Percentiles rank a stretch among this genome's conserved stretches.
Evolutionary conservation across 305 asterid species (phyloP).

Genomic region (Galium porrigens): DNA sequence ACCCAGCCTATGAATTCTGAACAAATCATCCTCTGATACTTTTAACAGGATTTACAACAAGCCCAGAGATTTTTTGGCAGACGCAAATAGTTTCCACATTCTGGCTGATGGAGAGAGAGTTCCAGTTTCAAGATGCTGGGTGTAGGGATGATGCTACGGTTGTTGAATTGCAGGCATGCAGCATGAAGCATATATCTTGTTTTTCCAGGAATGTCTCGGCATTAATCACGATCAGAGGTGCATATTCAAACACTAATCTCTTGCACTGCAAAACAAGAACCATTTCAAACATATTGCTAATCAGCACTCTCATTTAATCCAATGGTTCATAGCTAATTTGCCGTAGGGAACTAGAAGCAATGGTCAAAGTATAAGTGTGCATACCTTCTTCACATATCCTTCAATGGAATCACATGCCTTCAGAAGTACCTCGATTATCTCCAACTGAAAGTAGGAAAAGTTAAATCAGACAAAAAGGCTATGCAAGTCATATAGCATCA

Average conservation of each 20-base stretch:
- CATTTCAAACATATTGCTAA: neutral
- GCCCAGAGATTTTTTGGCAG: neutral
- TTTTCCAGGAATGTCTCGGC: constrained; percentile 31
- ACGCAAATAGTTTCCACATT: neutral
- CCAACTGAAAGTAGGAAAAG: constrained; percentile 48
- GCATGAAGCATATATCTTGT: constrained; percentile 25
- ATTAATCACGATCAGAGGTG: constrained; percentile 27
- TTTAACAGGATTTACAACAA: neutral
- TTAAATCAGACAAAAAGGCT: neutral
- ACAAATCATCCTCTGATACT: neutral
- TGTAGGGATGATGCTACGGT: constrained; percentile 22
- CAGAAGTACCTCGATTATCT: constrained; percentile 56
- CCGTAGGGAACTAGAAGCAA: neutral
- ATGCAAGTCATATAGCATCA: neutral
- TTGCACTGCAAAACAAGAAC: constrained; percentile 26
- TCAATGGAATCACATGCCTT: constrained; percentile 54
- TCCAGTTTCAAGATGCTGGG: constrained; percentile 31
- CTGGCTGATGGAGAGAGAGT: neutral
- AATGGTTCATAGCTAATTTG: neutral
- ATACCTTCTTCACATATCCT: constrained; percentile 45
- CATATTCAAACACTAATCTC: constrained; percentile 31
- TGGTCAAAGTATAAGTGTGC: neutral
- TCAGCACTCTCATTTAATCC: neutral
- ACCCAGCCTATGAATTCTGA: neutral
- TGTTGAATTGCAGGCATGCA: constrained; percentile 50